Evolutionary conservation across 768 basidiomycete species (phyloP).

Genomic region (Melanogaster broomeanus): DNA sequence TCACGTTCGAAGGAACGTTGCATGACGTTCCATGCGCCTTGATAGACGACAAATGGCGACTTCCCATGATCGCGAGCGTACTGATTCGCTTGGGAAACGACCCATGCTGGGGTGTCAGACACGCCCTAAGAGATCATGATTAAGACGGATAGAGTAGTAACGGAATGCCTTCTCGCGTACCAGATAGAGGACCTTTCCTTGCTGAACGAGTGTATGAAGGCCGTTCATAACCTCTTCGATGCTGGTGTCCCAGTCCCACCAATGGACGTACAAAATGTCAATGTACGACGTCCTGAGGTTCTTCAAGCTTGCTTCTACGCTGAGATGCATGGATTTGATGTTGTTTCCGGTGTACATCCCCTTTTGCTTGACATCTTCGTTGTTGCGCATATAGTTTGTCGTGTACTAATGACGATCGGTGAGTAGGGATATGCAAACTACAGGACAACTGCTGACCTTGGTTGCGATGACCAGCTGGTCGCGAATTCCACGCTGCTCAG

Average conservation of each 20-base stretch:
- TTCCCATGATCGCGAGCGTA: conserved; percentile 44
- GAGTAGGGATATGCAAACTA: too few species aligned
- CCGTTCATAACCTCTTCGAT: conserved; percentile 43
- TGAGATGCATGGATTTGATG: conserved; percentile 43
- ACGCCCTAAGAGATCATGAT: conserved; percentile 16
- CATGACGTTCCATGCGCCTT: conserved; percentile 37
- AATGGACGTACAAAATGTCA: conserved; percentile 28
- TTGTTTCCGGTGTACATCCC: conserved; percentile 50
- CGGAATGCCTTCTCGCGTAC: conserved; percentile 5
- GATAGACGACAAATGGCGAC: conserved; percentile 48
- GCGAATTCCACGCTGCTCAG: conserved; percentile 39
- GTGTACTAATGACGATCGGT: too few species aligned
- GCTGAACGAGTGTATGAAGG: conserved; percentile 38
- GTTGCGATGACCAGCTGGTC: conserved; percentile 49
- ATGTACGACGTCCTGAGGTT: conserved; percentile 27
- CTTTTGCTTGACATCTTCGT: conserved; percentile 27
- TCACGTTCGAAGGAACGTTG: conserved; percentile 46
- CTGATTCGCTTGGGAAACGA: conserved; percentile 42
- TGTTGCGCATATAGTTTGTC: conserved; percentile 16
- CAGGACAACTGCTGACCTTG: conserved; percentile 37
- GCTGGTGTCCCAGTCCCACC: conserved; percentile 39
- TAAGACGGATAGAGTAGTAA: neutral
- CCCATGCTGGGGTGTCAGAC: conserved; percentile 41
- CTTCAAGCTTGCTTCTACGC: conserved; percentile 32
- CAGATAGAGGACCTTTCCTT: conserved; percentile 42